Base-by-base conservation (phyloP, 2,329 filamentous ascomycete genomes). In the Aspergillus sp. region DNA sequence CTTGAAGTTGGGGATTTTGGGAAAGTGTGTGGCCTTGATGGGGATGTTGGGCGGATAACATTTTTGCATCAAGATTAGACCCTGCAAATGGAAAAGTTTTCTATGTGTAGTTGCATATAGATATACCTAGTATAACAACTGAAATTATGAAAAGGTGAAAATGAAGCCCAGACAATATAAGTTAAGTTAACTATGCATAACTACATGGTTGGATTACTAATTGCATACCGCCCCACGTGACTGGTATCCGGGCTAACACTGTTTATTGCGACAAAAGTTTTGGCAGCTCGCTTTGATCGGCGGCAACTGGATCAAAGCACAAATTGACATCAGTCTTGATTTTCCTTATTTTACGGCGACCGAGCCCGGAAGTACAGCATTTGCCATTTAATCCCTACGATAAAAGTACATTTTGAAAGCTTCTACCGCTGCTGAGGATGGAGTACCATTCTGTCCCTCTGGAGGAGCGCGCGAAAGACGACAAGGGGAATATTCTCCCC, bases 371-470 rank as follows among this genome's bases (percentile, higher is more conserved):
- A n/a, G 7, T 3, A n/a, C 6, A 15, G 1, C 20, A 15, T 41
- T 24, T n/a, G 13, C n/a, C 27, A 4, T 33, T 11, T 9, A 11
- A 17, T 27, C 13, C 12, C 17, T n/a, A 40, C 40, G 4, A 41
- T 8, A 39, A 48, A 30, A 33, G 6, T 17, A 11, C 22, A 11
- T 33, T 17, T 42, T 7, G 12, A 41, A 19, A 12, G 13, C 24
- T 40, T 27, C 39, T 8, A 40, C 42, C 4, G 24, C 39, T 12
- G 19, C 20, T 34, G 13, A 56, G 56, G 37, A 87, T 87, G 82
- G 85, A 88, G 72, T 84, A 88, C 51, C 85, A 88, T 71, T 83
- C 83, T 33, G 85, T 88, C 11, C 84, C 85, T 34, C 83, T 83
- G 54, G 80, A 83, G 64, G 86, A 88, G 72, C 82, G 84, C 66